A percentile compares a stretch with the other conserved stretches of the same genome.
phyloP scores from a whole-genome alignment of 148 eudicot species.

The Pharnaceum exiguum region DNA sequence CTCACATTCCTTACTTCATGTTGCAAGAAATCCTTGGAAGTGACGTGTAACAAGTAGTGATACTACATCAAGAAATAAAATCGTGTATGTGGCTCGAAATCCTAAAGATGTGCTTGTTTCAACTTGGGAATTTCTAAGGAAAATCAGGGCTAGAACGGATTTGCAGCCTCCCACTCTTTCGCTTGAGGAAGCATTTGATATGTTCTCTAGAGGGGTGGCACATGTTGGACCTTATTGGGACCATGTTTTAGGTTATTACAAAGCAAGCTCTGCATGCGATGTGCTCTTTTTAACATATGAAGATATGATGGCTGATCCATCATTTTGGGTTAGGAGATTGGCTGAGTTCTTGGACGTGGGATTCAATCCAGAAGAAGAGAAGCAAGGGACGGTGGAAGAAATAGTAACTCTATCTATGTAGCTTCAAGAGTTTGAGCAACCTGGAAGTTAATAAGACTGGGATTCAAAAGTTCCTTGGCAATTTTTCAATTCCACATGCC shows the following conservation, averaged over 20 bases:
- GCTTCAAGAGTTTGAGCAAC: conserved; percentile 3
- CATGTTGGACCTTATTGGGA: conserved; percentile 13
- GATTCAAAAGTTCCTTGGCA: too few relatives aligned
- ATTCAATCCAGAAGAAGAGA: conserved; percentile 4
- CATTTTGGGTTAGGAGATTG: background rate
- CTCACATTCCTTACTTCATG: too few relatives aligned
- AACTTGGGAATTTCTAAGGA: background rate
- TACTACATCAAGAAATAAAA: background rate
- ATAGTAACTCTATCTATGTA: conserved; percentile 5
- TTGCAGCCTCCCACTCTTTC: background rate
- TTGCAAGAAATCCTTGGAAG: too few relatives aligned
- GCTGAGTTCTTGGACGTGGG: conserved; percentile 5
- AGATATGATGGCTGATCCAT: background rate
- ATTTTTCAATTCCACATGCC: background rate
- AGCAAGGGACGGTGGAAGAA: background rate
- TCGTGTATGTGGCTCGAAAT: background rate
- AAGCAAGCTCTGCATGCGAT: too few relatives aligned
- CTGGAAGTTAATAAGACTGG: conserved; percentile 9
- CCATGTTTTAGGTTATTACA: conserved; percentile 1
- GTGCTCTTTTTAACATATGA: too few relatives aligned
- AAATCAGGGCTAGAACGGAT: background rate
- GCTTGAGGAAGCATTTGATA: background rate
- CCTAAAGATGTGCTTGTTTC: conserved; percentile 7
- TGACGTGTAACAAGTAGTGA: too few relatives aligned
- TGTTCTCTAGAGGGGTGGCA: conserved; percentile 2